phyloP scores from a whole-genome alignment of 345 rosid species.

The Leavenworthia alabamica region DNA sequence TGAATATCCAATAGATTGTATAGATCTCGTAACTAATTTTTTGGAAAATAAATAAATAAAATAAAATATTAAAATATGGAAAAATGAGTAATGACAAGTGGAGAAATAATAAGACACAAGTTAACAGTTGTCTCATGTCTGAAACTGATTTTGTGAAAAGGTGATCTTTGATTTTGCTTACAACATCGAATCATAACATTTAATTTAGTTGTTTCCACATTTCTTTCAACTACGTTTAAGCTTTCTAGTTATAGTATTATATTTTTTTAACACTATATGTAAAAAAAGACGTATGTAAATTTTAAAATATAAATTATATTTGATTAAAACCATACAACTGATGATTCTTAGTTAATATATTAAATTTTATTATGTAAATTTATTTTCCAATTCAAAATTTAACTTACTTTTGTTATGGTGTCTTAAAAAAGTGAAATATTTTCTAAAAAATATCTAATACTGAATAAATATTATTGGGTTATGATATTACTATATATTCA shows the following conservation, averaged over 20 bases:
- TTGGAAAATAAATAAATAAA: not conserved
- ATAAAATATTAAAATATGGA: not conserved
- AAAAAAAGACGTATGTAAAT: not conserved
- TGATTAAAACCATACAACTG: not conserved
- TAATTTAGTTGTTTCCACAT: conserved; percentile 21
- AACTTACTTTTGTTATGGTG: not conserved
- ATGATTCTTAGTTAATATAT: not conserved
- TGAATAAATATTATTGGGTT: not conserved
- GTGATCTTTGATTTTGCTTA: conserved; percentile 38
- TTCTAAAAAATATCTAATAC: not conserved
- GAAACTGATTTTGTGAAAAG: too few relatives aligned
- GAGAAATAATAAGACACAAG: conserved; percentile 41
- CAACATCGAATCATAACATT: conserved; percentile 41
- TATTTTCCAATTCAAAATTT: not conserved
- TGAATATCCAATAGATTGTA: not conserved
- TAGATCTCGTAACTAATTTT: conserved; percentile 32
- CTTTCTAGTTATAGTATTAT: not conserved
- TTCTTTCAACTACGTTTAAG: not conserved
- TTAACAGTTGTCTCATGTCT: too few relatives aligned
- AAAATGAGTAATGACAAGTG: conserved; percentile 18
- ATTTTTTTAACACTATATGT: not conserved
- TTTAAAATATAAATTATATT: not conserved
- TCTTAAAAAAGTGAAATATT: not conserved
- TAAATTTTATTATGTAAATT: not conserved
- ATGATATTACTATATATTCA: not conserved